These are phyloP conservation scores for Hypoxylon crocopeplum DNA, from an alignment of 495 filamentous ascomycete species.

Conservation along the genomic window DNA sequence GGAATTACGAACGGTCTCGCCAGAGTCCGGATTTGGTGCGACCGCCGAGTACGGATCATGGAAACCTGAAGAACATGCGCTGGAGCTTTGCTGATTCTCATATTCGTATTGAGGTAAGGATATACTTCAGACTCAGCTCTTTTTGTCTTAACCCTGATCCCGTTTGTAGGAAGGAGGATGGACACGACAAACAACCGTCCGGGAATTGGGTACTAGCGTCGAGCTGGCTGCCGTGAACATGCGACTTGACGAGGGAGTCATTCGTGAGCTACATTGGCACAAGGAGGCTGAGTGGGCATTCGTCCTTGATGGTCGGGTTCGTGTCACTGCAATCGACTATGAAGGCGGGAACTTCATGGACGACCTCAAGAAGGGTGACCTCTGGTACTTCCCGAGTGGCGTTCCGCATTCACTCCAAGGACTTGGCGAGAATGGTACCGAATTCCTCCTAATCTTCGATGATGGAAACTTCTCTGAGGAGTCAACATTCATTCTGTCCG, in stretches of 20 bases:
- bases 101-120: constrained; percentile 65
- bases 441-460: constrained; percentile 76
- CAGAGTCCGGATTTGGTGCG: constrained; percentile 70
- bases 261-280: constrained; percentile 78
- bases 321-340: constrained; percentile 70
- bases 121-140: neutral
- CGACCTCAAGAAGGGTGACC: constrained; percentile 71
- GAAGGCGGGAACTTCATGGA: constrained; percentile 74
- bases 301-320: constrained; percentile 65
- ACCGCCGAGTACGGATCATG: constrained; percentile 69
- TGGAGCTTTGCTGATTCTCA: constrained; percentile 75
- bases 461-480: constrained; percentile 73
- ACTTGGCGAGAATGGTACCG: constrained; percentile 68
- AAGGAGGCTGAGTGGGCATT: constrained; percentile 75
- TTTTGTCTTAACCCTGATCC: constrained; percentile 1
- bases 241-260: constrained; percentile 70
- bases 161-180: constrained; percentile 66
- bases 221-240: constrained; percentile 73
- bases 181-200: constrained; percentile 70
- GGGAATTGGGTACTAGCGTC: constrained; percentile 63
- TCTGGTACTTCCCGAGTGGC: constrained; percentile 79
- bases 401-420: constrained; percentile 75
- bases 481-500: constrained; percentile 70
- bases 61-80: constrained; percentile 66
- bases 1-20: constrained; percentile 66